Evolutionary conservation across 306 rosid genomes (phyloP).

Genomic region (Gastrolobium bilobum): DNA sequence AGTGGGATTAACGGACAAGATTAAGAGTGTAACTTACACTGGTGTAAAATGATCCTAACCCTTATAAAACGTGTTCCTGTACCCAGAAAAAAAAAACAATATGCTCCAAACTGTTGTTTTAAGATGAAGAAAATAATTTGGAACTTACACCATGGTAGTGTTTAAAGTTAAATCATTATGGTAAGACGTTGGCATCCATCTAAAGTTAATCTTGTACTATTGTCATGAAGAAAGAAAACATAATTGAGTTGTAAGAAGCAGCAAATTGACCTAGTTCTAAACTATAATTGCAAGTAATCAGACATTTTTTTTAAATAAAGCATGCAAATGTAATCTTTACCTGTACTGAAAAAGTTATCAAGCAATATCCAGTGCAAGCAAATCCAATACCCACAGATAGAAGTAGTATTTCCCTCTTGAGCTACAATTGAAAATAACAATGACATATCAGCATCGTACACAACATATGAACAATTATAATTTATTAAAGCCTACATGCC

Average conservation of each 20-base stretch:
- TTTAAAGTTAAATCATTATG: slow-evolving; percentile 16
- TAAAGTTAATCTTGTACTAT: slow-evolving; percentile 17
- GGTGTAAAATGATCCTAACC: too few relatives aligned
- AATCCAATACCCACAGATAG: slow-evolving; percentile 86
- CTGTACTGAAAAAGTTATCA: slow-evolving; percentile 79
- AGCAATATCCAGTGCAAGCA: slow-evolving; percentile 85
- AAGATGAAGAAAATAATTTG: slow-evolving; percentile 17
- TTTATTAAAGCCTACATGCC: slow-evolving; percentile 39
- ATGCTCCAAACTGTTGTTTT: slow-evolving; percentile 10
- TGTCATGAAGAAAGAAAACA: slow-evolving; percentile 34
- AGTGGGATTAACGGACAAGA: too few relatives aligned
- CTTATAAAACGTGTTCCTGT: slow-evolving; percentile 16
- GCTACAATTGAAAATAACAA: slow-evolving; percentile 57
- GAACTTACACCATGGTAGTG: slow-evolving; percentile 31
- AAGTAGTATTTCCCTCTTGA: slow-evolving; percentile 87
- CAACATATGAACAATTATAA: slow-evolving; percentile 20
- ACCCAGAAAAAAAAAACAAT: neutral
- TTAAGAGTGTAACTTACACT: too few relatives aligned
- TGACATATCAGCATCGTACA: slow-evolving; percentile 41
- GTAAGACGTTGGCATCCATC: slow-evolving; percentile 19
- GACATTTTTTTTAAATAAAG: slow-evolving; percentile 7
- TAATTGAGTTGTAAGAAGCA: slow-evolving; percentile 25
- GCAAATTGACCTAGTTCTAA: slow-evolving; percentile 32
- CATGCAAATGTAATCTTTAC: slow-evolving; percentile 54
- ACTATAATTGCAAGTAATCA: slow-evolving; percentile 6